Evolutionary conservation across 352 stramenopile species (phyloP).

Genomic region (Phytophthora sp.): DNA sequence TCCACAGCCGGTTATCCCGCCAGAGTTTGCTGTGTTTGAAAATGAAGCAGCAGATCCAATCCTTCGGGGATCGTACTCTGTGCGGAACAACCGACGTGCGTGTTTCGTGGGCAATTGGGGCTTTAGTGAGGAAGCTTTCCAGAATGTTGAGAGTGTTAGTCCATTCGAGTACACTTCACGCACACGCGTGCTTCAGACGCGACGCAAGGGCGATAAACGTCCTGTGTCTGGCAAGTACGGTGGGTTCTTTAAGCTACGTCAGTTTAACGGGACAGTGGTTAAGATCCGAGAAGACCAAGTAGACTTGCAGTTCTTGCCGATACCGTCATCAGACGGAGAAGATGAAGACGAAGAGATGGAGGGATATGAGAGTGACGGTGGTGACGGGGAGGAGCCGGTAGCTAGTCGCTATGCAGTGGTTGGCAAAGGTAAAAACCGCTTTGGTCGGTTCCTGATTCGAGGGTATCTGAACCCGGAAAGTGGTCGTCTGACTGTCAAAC

Average conservation of each 20-base stretch:
- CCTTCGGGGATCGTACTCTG: slow-evolving; percentile 57
- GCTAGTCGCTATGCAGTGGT: slow-evolving; percentile 59
- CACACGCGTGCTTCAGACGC: slow-evolving; percentile 39
- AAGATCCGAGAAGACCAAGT: slow-evolving; percentile 69
- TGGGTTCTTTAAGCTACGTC: slow-evolving; percentile 75
- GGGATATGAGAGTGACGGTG: slow-evolving; percentile 30
- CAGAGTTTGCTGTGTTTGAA: slow-evolving; percentile 60
- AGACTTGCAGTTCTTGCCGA: slow-evolving; percentile 68
- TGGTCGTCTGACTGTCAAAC: slow-evolving; percentile 55
- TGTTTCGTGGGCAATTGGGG: slow-evolving; percentile 65
- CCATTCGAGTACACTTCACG: slow-evolving; percentile 76
- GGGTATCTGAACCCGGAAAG: slow-evolving; percentile 60
- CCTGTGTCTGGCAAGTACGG: slow-evolving; percentile 73
- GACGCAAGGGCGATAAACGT: slow-evolving; percentile 46
- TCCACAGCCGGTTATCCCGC: slow-evolving; percentile 29
- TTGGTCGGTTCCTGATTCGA: slow-evolving; percentile 70
- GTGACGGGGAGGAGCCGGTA: slow-evolving; percentile 33
- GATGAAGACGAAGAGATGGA: slow-evolving; percentile 35
- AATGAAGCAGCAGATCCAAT: slow-evolving; percentile 53
- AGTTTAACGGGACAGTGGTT: slow-evolving; percentile 67
- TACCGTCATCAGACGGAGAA: slow-evolving; percentile 36
- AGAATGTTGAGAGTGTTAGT: slow-evolving; percentile 41
- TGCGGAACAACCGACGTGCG: slow-evolving; percentile 50
- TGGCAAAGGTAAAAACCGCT: slow-evolving; percentile 73
- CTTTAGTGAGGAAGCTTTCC: slow-evolving; percentile 68